Evolutionary conservation across 2,329 filamentous ascomycete genomes (phyloP), one percentile per base, ranked within the genome.

Genomic region (Aspergillus novofumigatus): DNA sequence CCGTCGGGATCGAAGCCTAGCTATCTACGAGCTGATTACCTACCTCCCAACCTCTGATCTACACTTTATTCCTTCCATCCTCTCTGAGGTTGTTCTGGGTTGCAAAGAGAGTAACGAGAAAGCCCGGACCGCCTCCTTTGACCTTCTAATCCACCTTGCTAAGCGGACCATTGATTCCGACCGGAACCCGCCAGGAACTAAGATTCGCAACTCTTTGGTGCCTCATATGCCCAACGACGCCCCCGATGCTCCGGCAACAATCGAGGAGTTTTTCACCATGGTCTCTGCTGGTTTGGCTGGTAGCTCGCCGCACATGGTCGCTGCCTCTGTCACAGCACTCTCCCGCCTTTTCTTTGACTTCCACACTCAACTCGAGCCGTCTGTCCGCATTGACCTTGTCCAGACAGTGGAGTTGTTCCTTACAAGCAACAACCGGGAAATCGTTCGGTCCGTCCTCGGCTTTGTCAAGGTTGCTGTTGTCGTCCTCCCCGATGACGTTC

Each of bases 181-280:
- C 54, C 70, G 67, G 32, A 78, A 78, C 59, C 76, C 77, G 1
- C 55, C 73, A 3, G 87, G 87, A 41, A 80, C 82, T 26, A 91
- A 96, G 51, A 94, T 99, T 60, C 83, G 93, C 67, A 95, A 96
- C 74, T 87, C 85, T 65, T 91, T 93, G 71, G 89, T 97, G 2
- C 84, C 91, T 2, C 87, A 93, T 71, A 96, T 97, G 91, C 84
- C 91, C 3, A 78, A 84, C 50, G 87, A 95, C 72, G 89, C 92
- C 0, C 88, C 90, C 2, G 80, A 87, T 32, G 92, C 88, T 3
- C 81, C 84, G 2, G 93, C 94, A 21, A 92, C 84, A 45, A 84
- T 99, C 41, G 93, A 97, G 68, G 94, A 97, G 74, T 97, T 92
- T 77, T 91, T 97, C 78, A 97, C 93, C 55, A 99, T 99, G 94